Percentiles rank a stretch among this genome's conserved stretches.
These are phyloP conservation scores for Gomphus sp. DNA, from an alignment of 1,284 basidiomycete species.

Conservation along the genomic window DNA sequence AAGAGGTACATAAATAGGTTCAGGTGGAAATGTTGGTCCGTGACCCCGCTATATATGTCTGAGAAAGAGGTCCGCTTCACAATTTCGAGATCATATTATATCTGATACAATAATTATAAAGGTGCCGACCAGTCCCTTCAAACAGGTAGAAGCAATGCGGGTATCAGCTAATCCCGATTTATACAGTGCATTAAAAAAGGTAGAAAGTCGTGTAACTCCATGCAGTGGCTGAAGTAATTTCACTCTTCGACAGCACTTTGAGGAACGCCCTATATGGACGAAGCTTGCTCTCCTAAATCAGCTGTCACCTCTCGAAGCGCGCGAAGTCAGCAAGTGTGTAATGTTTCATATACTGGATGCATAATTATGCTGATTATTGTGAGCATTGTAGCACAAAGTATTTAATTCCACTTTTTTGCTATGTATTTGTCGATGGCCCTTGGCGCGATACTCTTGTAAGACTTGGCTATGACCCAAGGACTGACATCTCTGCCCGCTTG, in stretches of 20 bases:
- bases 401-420: constrained; percentile 63
- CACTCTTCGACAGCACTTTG: constrained; percentile 41
- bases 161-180: constrained; percentile 50
- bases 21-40: constrained; percentile 72
- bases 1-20: constrained; percentile 71
- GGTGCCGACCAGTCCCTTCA: constrained; percentile 61
- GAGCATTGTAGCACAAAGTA: constrained; percentile 50
- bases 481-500: constrained; percentile 65
- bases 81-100: background rate
- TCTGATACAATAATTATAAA: constrained; percentile 18
- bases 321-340: constrained; percentile 61
- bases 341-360: background rate
- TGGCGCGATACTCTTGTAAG: constrained; percentile 87
- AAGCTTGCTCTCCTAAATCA: constrained; percentile 79
- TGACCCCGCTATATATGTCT: constrained; percentile 58
- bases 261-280: constrained; percentile 82
- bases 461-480: constrained; percentile 85
- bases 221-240: background rate
- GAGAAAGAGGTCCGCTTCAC: constrained; percentile 41
- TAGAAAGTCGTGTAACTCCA: constrained; percentile 21
- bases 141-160: constrained; percentile 45
- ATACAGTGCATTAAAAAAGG: constrained; percentile 49
- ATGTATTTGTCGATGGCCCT: constrained; percentile 89
- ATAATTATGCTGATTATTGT: background rate
- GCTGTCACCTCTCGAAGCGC: constrained; percentile 56